Conservation (phyloP, 1,284 basidiomycete species). For the Malassezia caprae region DNA sequence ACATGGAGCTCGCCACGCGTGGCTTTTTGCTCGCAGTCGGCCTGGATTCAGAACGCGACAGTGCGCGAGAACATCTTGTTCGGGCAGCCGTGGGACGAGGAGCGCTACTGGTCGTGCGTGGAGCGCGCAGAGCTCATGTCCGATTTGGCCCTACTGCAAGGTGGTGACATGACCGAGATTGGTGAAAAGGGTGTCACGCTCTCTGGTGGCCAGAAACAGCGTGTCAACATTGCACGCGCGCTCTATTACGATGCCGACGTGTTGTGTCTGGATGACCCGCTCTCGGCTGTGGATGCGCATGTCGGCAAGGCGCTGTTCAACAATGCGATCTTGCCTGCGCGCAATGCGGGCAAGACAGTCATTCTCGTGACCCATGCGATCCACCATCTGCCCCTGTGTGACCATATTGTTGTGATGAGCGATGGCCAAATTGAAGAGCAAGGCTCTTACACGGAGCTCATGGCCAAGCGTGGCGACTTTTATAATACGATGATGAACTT, state of each 20-base stretch:
- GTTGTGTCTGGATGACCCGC: slow-evolving; percentile 61
- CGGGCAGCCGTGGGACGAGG: slow-evolving; percentile 52
- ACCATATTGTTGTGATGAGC: slow-evolving; percentile 64
- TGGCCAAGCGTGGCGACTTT: slow-evolving; percentile 55
- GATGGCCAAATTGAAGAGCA: slow-evolving; percentile 59
- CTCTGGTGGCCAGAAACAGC: slow-evolving; percentile 58
- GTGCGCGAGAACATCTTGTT: slow-evolving; percentile 55
- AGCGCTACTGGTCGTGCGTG: slow-evolving; percentile 50
- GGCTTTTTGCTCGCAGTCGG: slow-evolving; percentile 70
- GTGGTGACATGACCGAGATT: slow-evolving; percentile 61
- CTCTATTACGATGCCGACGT: slow-evolving; percentile 64
- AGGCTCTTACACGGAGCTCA: slow-evolving; percentile 58
- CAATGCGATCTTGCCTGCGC: slow-evolving; percentile 37
- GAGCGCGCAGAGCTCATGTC: slow-evolving; percentile 46
- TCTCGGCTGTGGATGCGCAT: slow-evolving; percentile 55
- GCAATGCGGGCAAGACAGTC: slow-evolving; percentile 29
- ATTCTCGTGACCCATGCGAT: slow-evolving; percentile 49
- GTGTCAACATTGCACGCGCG: slow-evolving; percentile 64
- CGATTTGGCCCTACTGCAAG: slow-evolving; percentile 62
- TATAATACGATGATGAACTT: slow-evolving; percentile 31
- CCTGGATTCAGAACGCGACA: slow-evolving; percentile 79
- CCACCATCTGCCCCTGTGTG: slow-evolving; percentile 55
- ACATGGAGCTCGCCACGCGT: slow-evolving; percentile 49
- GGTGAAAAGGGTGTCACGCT: slow-evolving; percentile 54
- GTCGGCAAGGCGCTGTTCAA: slow-evolving; percentile 47